Conservation (phyloP, 2,329 filamentous ascomycete genomes). For the Alternaria sp. region DNA sequence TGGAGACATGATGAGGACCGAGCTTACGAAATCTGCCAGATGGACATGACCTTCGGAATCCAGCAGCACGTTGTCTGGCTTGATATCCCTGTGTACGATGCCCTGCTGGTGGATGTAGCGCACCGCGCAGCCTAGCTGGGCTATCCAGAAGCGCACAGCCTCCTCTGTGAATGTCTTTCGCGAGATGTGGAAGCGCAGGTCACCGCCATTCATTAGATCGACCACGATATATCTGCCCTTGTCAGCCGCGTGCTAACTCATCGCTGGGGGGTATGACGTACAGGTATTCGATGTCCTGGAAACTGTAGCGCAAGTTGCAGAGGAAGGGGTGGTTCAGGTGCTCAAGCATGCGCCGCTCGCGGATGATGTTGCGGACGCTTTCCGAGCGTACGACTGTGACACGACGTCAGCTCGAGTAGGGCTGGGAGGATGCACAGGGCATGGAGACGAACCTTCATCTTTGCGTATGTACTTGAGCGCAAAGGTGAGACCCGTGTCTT, state of each 20-base stretch:
- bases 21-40: constrained; percentile 91
- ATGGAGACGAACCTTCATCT: constrained; percentile 79
- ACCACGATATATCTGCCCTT: constrained; percentile 80
- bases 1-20: background rate
- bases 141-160: constrained; percentile 95
- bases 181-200: constrained; percentile 96
- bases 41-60: constrained; percentile 74
- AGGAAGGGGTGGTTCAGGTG: constrained; percentile 98
- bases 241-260: constrained; percentile 17
- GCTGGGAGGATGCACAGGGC: constrained; percentile 1
- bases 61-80: constrained; percentile 52
- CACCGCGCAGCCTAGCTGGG: constrained; percentile 89
- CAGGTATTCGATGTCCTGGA: constrained; percentile 99
- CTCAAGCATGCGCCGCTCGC: constrained; percentile 96
- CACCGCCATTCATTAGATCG: constrained; percentile 96
- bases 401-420: constrained; percentile 34
- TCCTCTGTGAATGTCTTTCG: constrained; percentile 98
- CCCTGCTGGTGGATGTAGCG: constrained; percentile 57
- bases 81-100: constrained; percentile 53
- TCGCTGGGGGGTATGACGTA: constrained; percentile 56
- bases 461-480: constrained; percentile 98
- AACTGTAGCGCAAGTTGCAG: constrained; percentile 97
- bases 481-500: constrained; percentile 92
- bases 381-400: constrained; percentile 88
- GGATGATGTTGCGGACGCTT: constrained; percentile 97